These are phyloP conservation scores for Zygoascus ofunaensis DNA, from an alignment of 805 yeast genomes.

Conservation along the genomic window DNA sequence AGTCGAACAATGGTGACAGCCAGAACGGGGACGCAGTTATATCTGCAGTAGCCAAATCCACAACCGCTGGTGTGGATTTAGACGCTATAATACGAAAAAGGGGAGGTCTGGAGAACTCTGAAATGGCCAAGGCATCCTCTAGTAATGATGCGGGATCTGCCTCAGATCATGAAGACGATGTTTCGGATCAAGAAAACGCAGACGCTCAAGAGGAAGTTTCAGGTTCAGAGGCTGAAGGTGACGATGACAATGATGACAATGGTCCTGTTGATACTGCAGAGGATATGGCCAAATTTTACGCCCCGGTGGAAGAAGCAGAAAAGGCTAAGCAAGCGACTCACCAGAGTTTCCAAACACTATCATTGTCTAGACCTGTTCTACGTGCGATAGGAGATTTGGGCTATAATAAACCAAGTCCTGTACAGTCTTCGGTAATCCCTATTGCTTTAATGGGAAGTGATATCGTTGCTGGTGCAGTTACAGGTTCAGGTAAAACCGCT, in stretches of 20 bases:
- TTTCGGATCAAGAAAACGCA: conserved; percentile 21
- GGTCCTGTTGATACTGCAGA: conserved; percentile 63
- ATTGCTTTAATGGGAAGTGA: conserved; percentile 90
- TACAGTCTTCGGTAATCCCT: conserved; percentile 90
- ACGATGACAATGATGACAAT: conserved; percentile 25
- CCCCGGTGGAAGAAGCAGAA: conserved; percentile 44
- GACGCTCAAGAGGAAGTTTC: conserved; percentile 25
- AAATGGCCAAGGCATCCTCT: conserved; percentile 20
- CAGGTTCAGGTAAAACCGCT: conserved; percentile 99
- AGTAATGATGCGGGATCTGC: conserved; percentile 20
- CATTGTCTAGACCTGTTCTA: conserved; percentile 81
- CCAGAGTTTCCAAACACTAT: conserved; percentile 62
- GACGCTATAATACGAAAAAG: conserved; percentile 81
- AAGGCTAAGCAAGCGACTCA: conserved; percentile 46
- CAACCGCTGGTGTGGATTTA: conserved; percentile 59
- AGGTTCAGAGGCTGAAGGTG: conserved; percentile 29
- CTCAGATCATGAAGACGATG: conserved; percentile 27
- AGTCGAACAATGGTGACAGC: no score
- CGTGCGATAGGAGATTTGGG: conserved; percentile 76
- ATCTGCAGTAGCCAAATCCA: conserved; percentile 28
- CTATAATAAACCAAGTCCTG: conserved; percentile 83
- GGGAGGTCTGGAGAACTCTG: conserved; percentile 58
- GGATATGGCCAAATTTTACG: conserved; percentile 73
- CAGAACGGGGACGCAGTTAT: not conserved
- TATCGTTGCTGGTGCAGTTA: conserved; percentile 97